Base-by-base conservation (phyloP, 2,329 filamentous ascomycete species). In the Cyphellophora europaea region DNA sequence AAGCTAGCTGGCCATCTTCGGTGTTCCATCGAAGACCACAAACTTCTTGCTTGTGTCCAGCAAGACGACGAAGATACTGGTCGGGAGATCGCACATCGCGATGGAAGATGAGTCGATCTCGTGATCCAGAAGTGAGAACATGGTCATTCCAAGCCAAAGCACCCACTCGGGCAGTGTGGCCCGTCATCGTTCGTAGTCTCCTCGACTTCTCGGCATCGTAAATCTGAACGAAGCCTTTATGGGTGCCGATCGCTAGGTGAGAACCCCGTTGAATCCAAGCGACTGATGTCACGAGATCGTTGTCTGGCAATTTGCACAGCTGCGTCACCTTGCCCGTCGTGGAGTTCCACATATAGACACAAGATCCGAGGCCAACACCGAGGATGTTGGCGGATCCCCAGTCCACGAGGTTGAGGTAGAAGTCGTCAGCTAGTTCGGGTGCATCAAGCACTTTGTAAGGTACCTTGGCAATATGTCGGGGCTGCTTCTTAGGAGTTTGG, bases 281-380 rank as follows among this genome's bases (percentile, higher is more conserved):
- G 8, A 98, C 91, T 50, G 88, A 95, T 3, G 91, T 98, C 1
- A 98, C 89, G 0, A 80, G 88, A 54, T 98, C 91, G 27, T 48
- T 48, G 50, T 94, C 88, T 45, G 84, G 79, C 10, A 96, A 67
- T 30, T 93, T 89, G 59, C 91, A 96, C 6, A 98, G 72, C 59
- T 93, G 94, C 41, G 87, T 93, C 2, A 98, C 91, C 45, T 83
- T 77, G 43, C 89, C 91, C 5, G 82, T 82, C 48, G 86, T 78
- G 4, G 88, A 91, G 56, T 95, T 94, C 91, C 91, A 98, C 77
- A 96, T 91, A 55, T 96, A 98, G 5, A 98, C 91, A 48, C 85
- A 93, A 12, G 82, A 85, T 12, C 88, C 88, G 16, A 98, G 65
- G 0, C 91, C 91, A 28, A 98, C 91, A 5, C 89, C 91, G 8